Percentiles rank a stretch among this genome's conserved stretches.
Conservation (phyloP, 352 stramenopile species). For the Pythium aristosporum region DNA sequence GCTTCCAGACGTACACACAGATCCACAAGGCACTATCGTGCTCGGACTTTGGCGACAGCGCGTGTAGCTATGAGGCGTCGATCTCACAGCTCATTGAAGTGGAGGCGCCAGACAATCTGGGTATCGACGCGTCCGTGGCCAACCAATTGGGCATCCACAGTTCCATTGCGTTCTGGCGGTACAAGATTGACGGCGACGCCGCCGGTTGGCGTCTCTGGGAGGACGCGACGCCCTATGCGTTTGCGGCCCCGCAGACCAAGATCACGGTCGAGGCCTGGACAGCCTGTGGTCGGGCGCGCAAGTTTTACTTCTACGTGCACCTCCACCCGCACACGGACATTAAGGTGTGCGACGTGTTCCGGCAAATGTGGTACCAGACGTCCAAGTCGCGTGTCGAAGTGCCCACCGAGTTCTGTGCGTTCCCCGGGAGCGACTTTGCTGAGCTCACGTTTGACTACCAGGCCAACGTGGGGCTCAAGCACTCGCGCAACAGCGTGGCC, state of each 20-base stretch:
- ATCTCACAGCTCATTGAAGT: conserved; percentile 43
- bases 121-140: background rate
- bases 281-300: conserved; percentile 32
- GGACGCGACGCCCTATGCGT: conserved; percentile 30
- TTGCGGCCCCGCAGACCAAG: conserved; percentile 42
- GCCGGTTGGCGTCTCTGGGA: conserved; percentile 51
- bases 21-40: conserved; percentile 63
- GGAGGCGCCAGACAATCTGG: conserved; percentile 25
- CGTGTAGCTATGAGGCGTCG: conserved; percentile 37
- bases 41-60: conserved; percentile 24
- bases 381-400: background rate
- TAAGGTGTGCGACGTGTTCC: conserved; percentile 36
- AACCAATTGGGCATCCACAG: conserved; percentile 19
- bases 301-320: conserved; percentile 36
- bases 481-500: conserved; percentile 4
- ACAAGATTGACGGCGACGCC: conserved; percentile 37
- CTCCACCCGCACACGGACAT: conserved; percentile 34
- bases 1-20: conserved; percentile 54
- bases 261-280: conserved; percentile 49
- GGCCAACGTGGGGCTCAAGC: conserved; percentile 26
- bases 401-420: conserved; percentile 26
- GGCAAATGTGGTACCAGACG: conserved; percentile 47
- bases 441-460: conserved; percentile 51
- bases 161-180: conserved; percentile 59
- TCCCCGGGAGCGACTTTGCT: conserved; percentile 41